Conservation (phyloP, 2,329 filamentous ascomycete species). For the Xylogone sp. region DNA sequence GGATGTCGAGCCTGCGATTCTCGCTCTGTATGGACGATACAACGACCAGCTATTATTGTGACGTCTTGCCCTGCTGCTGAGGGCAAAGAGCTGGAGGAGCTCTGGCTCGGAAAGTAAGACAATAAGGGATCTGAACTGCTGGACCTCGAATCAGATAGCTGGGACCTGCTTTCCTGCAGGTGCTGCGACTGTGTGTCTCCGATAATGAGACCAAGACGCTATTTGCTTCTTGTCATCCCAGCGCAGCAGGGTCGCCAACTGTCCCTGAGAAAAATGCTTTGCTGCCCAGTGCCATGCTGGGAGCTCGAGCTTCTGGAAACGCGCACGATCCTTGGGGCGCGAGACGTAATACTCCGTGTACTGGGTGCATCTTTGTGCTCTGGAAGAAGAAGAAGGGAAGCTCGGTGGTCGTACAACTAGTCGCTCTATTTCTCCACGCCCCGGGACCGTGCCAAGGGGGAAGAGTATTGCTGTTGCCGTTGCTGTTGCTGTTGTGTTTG, state of each 20-base stretch:
- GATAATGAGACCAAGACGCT: not conserved
- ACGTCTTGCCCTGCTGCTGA: not conserved
- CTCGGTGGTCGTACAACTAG: no score
- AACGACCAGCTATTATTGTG: not conserved
- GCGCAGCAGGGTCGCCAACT: not conserved
- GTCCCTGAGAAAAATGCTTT: no score
- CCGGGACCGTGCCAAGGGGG: no score
- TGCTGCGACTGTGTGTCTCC: not conserved
- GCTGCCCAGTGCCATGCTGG: no score
- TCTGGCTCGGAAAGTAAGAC: not conserved
- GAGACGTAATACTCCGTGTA: no score
- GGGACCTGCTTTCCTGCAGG: not conserved
- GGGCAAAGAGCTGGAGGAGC: not conserved
- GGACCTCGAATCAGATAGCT: not conserved
- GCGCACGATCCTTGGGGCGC: no score
- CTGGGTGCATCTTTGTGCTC: no score
- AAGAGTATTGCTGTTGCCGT: no score
- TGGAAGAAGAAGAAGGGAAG: no score
- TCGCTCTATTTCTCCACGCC: no score
- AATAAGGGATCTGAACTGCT: not conserved
- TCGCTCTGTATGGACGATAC: not conserved
- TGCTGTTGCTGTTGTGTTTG: no score
- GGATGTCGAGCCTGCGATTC: not conserved
- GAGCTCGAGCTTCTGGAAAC: no score
- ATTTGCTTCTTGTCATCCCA: not conserved